Percentiles rank a stretch among this genome's conserved stretches.
Evolutionary conservation across 495 filamentous ascomycete genomes (phyloP).

Genomic region (Thermothielavioides terrestris): DNA sequence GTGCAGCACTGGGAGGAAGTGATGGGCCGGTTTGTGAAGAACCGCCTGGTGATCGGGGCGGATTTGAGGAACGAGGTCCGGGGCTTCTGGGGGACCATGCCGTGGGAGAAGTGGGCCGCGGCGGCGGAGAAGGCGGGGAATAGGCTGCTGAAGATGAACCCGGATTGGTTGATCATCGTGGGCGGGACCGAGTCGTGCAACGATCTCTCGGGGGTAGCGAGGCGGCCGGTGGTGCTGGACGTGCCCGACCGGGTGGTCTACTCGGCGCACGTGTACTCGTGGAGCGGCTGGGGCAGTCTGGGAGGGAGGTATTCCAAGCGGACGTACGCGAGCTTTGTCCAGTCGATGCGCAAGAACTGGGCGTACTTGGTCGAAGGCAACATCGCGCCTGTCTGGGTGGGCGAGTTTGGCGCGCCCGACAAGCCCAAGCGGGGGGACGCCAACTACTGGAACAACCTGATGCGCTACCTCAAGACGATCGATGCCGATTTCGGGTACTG

Average conservation of each 20-base stretch:
- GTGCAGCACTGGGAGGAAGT: constrained; percentile 51
- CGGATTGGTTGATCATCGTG: constrained; percentile 54
- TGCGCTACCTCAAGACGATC: constrained; percentile 43
- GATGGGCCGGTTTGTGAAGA: constrained; percentile 43
- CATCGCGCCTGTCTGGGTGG: constrained; percentile 52
- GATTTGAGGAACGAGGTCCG: constrained; percentile 55
- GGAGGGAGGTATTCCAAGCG: constrained; percentile 44
- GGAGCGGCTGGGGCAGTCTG: constrained; percentile 53
- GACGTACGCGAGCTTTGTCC: constrained; percentile 47
- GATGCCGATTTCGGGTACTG: constrained; percentile 57
- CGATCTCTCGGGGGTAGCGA: constrained; percentile 41
- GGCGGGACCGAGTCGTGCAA: constrained; percentile 53
- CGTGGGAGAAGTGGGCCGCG: constrained; percentile 48
- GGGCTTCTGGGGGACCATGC: constrained; percentile 55
- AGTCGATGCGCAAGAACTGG: constrained; percentile 53
- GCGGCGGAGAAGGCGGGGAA: constrained; percentile 51
- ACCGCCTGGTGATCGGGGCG: constrained; percentile 48
- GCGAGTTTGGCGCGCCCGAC: constrained; percentile 49
- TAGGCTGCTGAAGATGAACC: constrained; percentile 44
- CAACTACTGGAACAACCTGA: constrained; percentile 52
- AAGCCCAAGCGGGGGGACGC: constrained; percentile 40
- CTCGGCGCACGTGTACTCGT: constrained; percentile 52
- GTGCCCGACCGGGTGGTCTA: constrained; percentile 48
- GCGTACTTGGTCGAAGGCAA: constrained; percentile 49
- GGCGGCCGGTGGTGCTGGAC: constrained; percentile 45